Evolutionary conservation across 2,329 filamentous ascomycete genomes (phyloP).

Genomic region (Xylariaceae sp.): DNA sequence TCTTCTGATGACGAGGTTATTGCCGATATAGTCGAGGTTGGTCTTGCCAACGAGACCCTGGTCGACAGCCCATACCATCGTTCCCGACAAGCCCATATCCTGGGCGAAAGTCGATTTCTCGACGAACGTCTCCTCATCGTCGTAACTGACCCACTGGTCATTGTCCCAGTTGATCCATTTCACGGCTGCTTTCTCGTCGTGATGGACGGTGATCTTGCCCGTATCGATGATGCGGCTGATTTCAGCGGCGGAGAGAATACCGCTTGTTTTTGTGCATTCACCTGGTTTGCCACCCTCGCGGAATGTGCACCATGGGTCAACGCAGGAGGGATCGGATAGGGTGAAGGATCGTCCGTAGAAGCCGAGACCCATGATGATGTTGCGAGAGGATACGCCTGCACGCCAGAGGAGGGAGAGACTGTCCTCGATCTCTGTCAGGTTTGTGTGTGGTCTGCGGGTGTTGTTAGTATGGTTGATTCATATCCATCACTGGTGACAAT

Average conservation of each 20-base stretch:
- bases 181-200: conserved; percentile 21
- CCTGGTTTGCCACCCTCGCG: conserved; percentile 25
- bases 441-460: not conserved
- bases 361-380: conserved; percentile 40
- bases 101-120: conserved; percentile 28
- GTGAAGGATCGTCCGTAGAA: conserved; percentile 44
- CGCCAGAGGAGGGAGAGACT: conserved; percentile 34
- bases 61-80: conserved; percentile 23
- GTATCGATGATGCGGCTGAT: conserved; percentile 30
- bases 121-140: not conserved
- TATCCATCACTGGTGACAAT: not conserved
- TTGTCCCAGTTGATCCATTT: conserved; percentile 29
- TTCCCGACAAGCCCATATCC: conserved; percentile 30
- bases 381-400: conserved; percentile 34
- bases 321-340: conserved; percentile 27
- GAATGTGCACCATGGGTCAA: conserved; percentile 24
- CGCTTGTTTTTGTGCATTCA: conserved; percentile 26
- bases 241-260: conserved; percentile 31
- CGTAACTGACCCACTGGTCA: conserved; percentile 8
- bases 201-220: conserved; percentile 15
- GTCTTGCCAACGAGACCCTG: not conserved
- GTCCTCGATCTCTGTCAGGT: not conserved
- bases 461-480: not conserved
- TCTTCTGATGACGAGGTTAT: not conserved
- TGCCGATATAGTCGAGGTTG: not conserved